phyloP scores from a whole-genome alignment of 768 basidiomycete genomes.

The Trametes sanguinea region DNA sequence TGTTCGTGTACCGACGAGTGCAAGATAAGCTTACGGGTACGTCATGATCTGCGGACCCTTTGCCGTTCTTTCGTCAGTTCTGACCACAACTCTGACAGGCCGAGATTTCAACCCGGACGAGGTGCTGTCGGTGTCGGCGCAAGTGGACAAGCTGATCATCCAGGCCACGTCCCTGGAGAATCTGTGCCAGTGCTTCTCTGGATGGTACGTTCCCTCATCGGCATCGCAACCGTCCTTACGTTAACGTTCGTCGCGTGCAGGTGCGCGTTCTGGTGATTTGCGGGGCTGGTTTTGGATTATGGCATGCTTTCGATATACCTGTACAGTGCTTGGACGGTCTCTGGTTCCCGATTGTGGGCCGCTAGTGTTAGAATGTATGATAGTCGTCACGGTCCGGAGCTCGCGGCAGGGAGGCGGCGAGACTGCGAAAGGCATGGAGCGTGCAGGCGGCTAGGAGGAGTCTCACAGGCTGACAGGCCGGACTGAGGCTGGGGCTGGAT shows the following conservation, averaged over 20 bases:
- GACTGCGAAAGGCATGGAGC: not conserved
- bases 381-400: not conserved
- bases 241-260: constrained; percentile 30
- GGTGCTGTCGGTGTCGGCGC: constrained; percentile 69
- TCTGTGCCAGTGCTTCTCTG: constrained; percentile 94
- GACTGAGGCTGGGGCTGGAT: constrained; percentile 11
- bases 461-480: constrained; percentile 15
- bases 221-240: too few relatives aligned
- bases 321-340: constrained; percentile 18
- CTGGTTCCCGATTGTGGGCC: not conserved
- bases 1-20: constrained; percentile 92
- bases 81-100: constrained; percentile 46
- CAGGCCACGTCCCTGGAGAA: constrained; percentile 95
- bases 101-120: constrained; percentile 91
- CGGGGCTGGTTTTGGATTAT: not conserved
- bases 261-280: constrained; percentile 75
- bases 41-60: constrained; percentile 23
- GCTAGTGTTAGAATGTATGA: constrained; percentile 12
- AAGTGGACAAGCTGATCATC: constrained; percentile 91
- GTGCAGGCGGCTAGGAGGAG: not conserved
- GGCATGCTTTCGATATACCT: constrained; percentile 20
- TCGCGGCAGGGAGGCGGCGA: not conserved
- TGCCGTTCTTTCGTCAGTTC: not conserved
- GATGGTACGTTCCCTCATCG: constrained; percentile 59
- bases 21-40: constrained; percentile 91